A percentile compares a stretch with the other conserved stretches of the same genome.
These are phyloP conservation scores for Oryza nivara DNA, from an alignment of 176 grass and related monocot species.

Conservation along the genomic window DNA sequence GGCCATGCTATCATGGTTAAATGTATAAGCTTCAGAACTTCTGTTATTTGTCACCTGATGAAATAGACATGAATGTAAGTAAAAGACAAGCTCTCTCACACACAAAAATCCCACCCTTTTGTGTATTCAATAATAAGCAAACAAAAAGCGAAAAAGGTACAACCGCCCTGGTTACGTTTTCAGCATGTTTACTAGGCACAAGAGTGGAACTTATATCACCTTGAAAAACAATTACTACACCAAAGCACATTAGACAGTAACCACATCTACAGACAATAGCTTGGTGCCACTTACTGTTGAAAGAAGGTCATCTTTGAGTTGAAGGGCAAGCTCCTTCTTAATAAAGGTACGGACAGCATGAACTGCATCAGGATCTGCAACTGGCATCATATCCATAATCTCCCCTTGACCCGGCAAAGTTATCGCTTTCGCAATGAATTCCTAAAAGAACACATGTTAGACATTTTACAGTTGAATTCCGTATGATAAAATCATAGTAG, in stretches of 20 bases:
- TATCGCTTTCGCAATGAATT: constrained; percentile 96
- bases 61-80: constrained; percentile 13
- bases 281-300: constrained; percentile 63
- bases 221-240: background rate
- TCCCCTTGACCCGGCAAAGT: constrained; percentile 97
- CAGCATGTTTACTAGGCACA: background rate
- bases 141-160: background rate
- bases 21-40: constrained; percentile 75
- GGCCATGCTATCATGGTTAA: constrained; percentile 82
- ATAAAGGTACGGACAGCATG: constrained; percentile 90
- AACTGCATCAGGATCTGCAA: constrained; percentile 98
- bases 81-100: background rate
- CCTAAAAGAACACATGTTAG: constrained; percentile 52
- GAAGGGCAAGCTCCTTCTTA: constrained; percentile 80
- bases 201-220: background rate
- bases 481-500: background rate
- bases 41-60: constrained; percentile 77
- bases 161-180: background rate
- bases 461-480: constrained; percentile 25
- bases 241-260: background rate
- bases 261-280: background rate
- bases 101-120: background rate
- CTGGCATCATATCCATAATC: constrained; percentile 98
- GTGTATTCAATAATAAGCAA: background rate
- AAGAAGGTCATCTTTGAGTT: constrained; percentile 84